Evolutionary conservation across 2,329 filamentous ascomycete species (phyloP), one percentile per base, ranked within the genome.

Genomic region (Stagonosporopsis tanaceti): DNA sequence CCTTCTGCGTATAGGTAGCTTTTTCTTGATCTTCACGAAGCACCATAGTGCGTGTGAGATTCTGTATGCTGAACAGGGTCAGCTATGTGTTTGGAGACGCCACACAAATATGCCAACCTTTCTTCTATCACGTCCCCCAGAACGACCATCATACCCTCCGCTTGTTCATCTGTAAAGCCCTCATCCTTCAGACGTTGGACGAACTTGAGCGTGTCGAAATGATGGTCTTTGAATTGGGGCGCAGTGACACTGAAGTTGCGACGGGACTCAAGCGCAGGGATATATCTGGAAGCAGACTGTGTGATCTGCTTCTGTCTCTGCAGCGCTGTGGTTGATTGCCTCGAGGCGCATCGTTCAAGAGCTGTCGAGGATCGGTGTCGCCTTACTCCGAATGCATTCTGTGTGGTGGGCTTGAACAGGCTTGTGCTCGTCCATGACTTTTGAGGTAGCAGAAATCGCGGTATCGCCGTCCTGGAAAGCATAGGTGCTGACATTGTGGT

Each of bases 201-300:
- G 74, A 99, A 97, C 80, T 97, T 97, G 61, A 99, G 85, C 0
- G 95, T 99, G 78, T 99, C 95, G 75, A 99, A 99, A 78, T 99
- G 93, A 77, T 99, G 95, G 70, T 97, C 93, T 63, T 90, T 86
- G 50, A 77, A 74, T 47, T 80, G 84, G 35, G 78, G 70, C 2
- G 85, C 75, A 0, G 91, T 89, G 34, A 87, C 85, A 75, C 93
- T 90, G 75, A 97, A 94, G 52, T 64, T 51, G 50, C 77, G 72
- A 24, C 62, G 53, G 12, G 60, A 39, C 39, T 50, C 56, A 8
- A 63, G n/a, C 7, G 50, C 47, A 17, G 54, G 34, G 2, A 46
- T 46, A 35, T 59, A 47, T 3, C 61, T 47, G 22, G 53, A 41
- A 34, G 56, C 34, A 17, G 51, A 52, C 9, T 40, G 53, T 45